Base-by-base conservation (phyloP, 2,329 filamentous ascomycete genomes). In the Ophiostoma pallidulum region DNA sequence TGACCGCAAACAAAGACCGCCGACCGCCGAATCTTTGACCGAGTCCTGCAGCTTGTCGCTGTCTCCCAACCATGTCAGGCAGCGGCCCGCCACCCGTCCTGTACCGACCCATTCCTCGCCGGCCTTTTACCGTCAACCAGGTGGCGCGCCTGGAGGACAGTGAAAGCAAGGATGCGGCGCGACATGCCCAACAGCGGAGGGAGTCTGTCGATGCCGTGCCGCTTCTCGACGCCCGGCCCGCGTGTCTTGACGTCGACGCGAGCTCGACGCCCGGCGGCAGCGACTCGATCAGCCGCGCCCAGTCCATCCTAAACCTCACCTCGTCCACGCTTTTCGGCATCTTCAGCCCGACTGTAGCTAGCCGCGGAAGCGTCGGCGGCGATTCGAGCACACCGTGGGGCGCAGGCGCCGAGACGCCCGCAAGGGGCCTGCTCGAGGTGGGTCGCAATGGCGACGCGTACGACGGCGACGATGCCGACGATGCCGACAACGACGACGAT, bases 311-410 rank as follows among this genome's bases (percentile, higher is more conserved):
- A 60, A 94, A 96, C 62, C 74, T 98, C 51, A 95, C 88, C 4
- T 83, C 86, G 9, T 90, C 88, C 2, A 95, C 92, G 0, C 76
- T 98, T 5, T 86, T 84, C 56, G 91, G 92, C 47, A 98, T 98
- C 59, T 98, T 94, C 70, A 82, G 81, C 10, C 80, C 80, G 7
- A 77, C 78, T 0, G 24, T 19, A 1, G 41, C 47, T 42, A 50
- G 18, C 49, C 62, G 62, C 45, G 59, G 59, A 14, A 61, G 66
- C 37, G 53, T 59, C 51, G 42, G 14, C 19, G 46, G 44, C 10
- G 80, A 82, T 52, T 64, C 73, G 3, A 70, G 74, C 47, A 89
- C 84, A 10, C 87, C 87, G 2, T 92, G 84, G 82, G 86, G 84
- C 20, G 85, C 81, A 0, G 87, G 86, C 31, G 77, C 84, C 28